Base-by-base conservation (phyloP, 108 stramenopile genomes). In the Fragilariopsis cylindrus region DNA sequence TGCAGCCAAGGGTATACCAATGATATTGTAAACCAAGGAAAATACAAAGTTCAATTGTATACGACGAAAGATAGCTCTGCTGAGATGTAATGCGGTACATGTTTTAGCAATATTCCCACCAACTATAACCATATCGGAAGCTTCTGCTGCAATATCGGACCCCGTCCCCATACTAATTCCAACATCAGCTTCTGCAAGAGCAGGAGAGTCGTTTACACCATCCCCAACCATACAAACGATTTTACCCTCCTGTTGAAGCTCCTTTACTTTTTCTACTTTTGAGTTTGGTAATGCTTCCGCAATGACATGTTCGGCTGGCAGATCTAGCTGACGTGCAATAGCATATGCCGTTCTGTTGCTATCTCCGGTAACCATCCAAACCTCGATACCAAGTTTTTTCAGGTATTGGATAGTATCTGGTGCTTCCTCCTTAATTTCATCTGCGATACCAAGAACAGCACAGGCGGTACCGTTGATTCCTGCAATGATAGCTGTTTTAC, bases 281-380 rank as follows among this genome's bases (percentile, higher is more conserved):
- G 81, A 84, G 6, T 77, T 82, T 1, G 98, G 98, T 15, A 98
- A 82, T 3, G 88, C 90, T 60, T 97, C 98, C 9, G 97, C 88
- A 56, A 96, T 75, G 9, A 99, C 93, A 19, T 84, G 73, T 7
- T 82, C 49, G 9, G 73, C 53, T 5, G 85, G 77, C 5, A 99
- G 79, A 42, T 96, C 89, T 48, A 98, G 69, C 73, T 81, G 49
- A 46, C 74, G 53, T 8, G 95, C 98, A 41, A 99, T 88, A 46
- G 96, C 92, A 52, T 70, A 64, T 15, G 99, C 99, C 15, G 96
- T 96, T 3, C 84, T 71, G 48, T 76, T 81, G 75, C 97, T 93
- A 78, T 99, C 99, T 41, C 99, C 99, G 1, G 98, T 98, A 58
- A 98, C 86, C 96, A 98, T 97, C 95, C 95, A 98, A 8, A 98